A percentile compares a stretch with the other conserved stretches of the same genome.
Evolutionary conservation across 1,284 basidiomycete genomes (phyloP).

Genomic region (Sporisorium graminicola): DNA sequence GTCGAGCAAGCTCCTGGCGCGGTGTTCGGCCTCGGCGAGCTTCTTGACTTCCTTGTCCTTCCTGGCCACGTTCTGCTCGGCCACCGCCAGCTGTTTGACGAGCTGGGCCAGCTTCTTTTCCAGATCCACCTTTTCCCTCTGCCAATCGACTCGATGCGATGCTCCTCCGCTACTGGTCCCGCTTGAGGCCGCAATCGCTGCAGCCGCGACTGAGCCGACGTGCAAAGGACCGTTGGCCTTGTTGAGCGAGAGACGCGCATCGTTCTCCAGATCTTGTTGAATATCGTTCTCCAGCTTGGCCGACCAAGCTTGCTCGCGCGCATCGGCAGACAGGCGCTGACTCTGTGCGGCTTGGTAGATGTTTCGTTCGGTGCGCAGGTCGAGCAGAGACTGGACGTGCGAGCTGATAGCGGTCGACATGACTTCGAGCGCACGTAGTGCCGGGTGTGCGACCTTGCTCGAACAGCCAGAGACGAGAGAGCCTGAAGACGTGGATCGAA

Average conservation of each 20-base stretch:
- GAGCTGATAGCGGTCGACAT: conserved; percentile 29
- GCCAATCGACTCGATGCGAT: conserved; percentile 38
- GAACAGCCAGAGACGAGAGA: conserved; percentile 26
- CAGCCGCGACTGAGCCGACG: conserved; percentile 27
- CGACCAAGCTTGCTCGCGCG: conserved; percentile 28
- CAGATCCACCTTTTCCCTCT: conserved; percentile 41
- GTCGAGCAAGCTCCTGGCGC: conserved; percentile 30
- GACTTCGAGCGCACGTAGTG: conserved; percentile 38
- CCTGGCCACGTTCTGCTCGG: conserved; percentile 27
- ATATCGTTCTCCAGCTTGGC: conserved; percentile 33
- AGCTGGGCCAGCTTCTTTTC: conserved; percentile 42
- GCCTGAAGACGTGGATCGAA: conserved; percentile 31
- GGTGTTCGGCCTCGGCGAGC: conserved; percentile 31
- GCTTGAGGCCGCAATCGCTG: conserved; percentile 23
- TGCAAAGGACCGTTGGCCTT: conserved; percentile 35
- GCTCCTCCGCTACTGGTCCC: conserved; percentile 14
- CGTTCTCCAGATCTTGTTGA: conserved; percentile 29
- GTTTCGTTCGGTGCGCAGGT: conserved; percentile 37
- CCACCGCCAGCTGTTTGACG: conserved; percentile 32
- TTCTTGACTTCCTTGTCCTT: conserved; percentile 37
- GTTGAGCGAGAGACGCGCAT: conserved; percentile 44
- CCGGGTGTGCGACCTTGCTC: conserved; percentile 30
- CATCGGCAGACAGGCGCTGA: conserved; percentile 20
- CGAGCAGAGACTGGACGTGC: conserved; percentile 41
- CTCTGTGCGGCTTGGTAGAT: conserved; percentile 18